These are phyloP conservation scores for Fusarium sp. DNA, from an alignment of 2,329 filamentous ascomycete species.

Conservation along the genomic window DNA sequence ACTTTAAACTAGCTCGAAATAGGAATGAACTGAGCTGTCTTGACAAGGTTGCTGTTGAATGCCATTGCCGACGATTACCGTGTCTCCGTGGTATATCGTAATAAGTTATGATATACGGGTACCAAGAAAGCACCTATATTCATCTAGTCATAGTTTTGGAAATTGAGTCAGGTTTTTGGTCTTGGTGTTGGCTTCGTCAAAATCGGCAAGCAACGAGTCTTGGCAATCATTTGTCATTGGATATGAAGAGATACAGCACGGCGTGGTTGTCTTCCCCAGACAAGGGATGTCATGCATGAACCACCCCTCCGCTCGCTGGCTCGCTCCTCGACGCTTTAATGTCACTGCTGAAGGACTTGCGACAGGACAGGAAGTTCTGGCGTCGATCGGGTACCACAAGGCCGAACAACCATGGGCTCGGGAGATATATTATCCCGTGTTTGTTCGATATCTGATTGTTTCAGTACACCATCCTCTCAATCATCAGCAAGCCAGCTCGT, in stretches of 20 bases:
- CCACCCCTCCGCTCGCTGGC: slow-evolving; percentile 26
- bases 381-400: slow-evolving; percentile 20
- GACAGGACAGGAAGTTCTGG: slow-evolving; percentile 19
- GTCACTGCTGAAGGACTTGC: slow-evolving; percentile 12
- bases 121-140: slow-evolving; percentile 1
- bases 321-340: slow-evolving; percentile 18
- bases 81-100: background rate
- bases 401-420: background rate
- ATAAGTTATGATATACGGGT: background rate
- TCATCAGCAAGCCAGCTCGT: background rate
- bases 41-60: slow-evolving; percentile 3
- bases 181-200: slow-evolving; percentile 13
- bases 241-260: slow-evolving; percentile 4
- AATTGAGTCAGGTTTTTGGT: slow-evolving; percentile 7
- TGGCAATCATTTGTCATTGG: slow-evolving; percentile 20
- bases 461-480: background rate
- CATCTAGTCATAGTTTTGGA: slow-evolving; percentile 12
- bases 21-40: slow-evolving; percentile 22
- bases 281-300: slow-evolving; percentile 47
- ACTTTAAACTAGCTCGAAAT: slow-evolving; percentile 26
- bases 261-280: slow-evolving; percentile 19
- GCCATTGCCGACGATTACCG: slow-evolving; percentile 7
- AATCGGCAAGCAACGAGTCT: slow-evolving; percentile 17
- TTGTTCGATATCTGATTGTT: background rate
- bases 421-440: slow-evolving; percentile 5